Evolutionary conservation across 768 basidiomycete genomes (phyloP).

Genomic region (Amanita rubescens): DNA sequence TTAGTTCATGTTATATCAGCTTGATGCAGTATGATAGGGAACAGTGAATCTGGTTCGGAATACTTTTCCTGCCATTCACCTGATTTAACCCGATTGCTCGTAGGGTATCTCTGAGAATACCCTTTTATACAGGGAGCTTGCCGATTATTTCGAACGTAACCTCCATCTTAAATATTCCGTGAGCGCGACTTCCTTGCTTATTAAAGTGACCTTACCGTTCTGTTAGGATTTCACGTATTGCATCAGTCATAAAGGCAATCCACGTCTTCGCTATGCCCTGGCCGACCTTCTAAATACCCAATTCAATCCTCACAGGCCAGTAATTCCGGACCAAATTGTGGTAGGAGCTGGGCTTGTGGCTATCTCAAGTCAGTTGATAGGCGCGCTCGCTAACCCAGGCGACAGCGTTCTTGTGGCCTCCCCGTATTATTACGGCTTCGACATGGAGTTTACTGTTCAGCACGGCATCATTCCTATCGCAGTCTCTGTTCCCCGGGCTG

Average conservation of each 20-base stretch:
- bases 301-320: slow-evolving; percentile 10
- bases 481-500: slow-evolving; percentile 4
- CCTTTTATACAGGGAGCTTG: slow-evolving; percentile 12
- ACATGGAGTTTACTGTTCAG: slow-evolving; percentile 5
- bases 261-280: slow-evolving; percentile 10
- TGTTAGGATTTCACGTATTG: slow-evolving; percentile 17
- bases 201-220: neutral
- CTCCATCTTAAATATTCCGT: slow-evolving; percentile 9
- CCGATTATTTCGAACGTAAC: slow-evolving; percentile 10
- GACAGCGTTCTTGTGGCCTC: slow-evolving; percentile 12
- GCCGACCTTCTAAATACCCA: slow-evolving; percentile 10
- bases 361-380: slow-evolving; percentile 8
- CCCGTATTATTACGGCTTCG: slow-evolving; percentile 17
- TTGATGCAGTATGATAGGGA: neutral
- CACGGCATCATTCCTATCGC: slow-evolving; percentile 7
- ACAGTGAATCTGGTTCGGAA: neutral
- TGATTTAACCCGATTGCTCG: neutral
- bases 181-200: neutral
- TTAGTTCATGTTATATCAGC: neutral
- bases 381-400: slow-evolving; percentile 11
- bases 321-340: slow-evolving; percentile 10
- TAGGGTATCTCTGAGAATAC: slow-evolving; percentile 16
- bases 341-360: slow-evolving; percentile 12
- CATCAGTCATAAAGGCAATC: slow-evolving; percentile 8
- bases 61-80: neutral